Evolutionary conservation across 1,284 basidiomycete genomes (phyloP).

Genomic region (Ustilago bromivora): DNA sequence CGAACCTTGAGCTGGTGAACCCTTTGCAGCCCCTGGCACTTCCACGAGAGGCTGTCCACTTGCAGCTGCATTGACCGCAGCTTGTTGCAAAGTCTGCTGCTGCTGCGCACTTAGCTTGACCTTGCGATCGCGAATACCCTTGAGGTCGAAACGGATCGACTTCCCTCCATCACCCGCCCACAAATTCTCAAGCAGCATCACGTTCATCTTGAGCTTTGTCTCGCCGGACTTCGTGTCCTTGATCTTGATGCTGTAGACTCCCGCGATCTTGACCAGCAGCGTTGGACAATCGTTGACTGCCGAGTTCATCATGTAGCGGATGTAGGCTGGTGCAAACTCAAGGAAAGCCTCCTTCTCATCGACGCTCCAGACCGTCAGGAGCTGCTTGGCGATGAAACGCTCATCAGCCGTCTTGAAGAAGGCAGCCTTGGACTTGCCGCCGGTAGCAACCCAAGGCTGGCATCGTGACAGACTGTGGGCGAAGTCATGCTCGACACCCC

Average conservation of each 20-base stretch:
- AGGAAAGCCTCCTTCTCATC: slow-evolving; percentile 66
- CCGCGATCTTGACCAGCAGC: slow-evolving; percentile 64
- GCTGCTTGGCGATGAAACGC: slow-evolving; percentile 60
- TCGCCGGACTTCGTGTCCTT: slow-evolving; percentile 59
- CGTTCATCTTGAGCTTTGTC: slow-evolving; percentile 61
- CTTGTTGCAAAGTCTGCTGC: slow-evolving; percentile 36
- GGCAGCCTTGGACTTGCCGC: slow-evolving; percentile 60
- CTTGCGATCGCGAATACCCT: slow-evolving; percentile 61
- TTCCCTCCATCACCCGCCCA: slow-evolving; percentile 57
- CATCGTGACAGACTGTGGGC: slow-evolving; percentile 57
- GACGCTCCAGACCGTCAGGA: slow-evolving; percentile 61
- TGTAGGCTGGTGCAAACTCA: slow-evolving; percentile 63
- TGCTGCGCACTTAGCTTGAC: slow-evolving; percentile 51
- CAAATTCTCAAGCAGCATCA: slow-evolving; percentile 64
- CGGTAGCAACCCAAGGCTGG: slow-evolving; percentile 52
- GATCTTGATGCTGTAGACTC: slow-evolving; percentile 65
- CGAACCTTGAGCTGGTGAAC: slow-evolving; percentile 17
- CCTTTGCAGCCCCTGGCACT: slow-evolving; percentile 39
- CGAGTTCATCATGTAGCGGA: slow-evolving; percentile 62
- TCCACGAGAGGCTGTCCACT: slow-evolving; percentile 27
- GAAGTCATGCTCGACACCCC: slow-evolving; percentile 61
- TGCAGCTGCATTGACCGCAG: slow-evolving; percentile 17
- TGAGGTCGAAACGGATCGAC: slow-evolving; percentile 58
- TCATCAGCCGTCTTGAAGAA: slow-evolving; percentile 63
- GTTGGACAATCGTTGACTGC: slow-evolving; percentile 57